A percentile compares a stretch with the other conserved stretches of the same genome.
These are phyloP conservation scores for Tricholoma furcatifolium DNA, from an alignment of 768 basidiomycete genomes.

Conservation along the genomic window DNA sequence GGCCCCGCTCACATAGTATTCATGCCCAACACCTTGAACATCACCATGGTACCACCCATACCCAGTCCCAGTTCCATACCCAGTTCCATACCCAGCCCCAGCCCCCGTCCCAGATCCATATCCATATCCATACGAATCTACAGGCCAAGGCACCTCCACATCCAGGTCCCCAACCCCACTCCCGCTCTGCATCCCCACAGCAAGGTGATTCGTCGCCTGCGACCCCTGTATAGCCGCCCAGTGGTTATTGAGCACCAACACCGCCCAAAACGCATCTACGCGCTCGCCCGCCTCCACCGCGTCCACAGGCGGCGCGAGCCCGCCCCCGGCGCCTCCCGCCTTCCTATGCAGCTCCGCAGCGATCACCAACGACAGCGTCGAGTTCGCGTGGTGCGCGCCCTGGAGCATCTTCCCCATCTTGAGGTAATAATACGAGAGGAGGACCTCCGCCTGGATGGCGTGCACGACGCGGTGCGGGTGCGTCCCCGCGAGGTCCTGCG, in stretches of 20 bases:
- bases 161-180: no score
- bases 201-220: slow-evolving; percentile 1
- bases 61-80: no score
- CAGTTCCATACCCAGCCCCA: no score
- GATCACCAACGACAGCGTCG: slow-evolving; percentile 14
- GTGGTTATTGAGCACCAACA: slow-evolving; percentile 16
- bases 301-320: slow-evolving; percentile 9
- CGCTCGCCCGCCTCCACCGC: slow-evolving; percentile 17
- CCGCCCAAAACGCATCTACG: slow-evolving; percentile 21
- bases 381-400: slow-evolving; percentile 16
- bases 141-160: slow-evolving; percentile 14
- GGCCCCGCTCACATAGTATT: no score
- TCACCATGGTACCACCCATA: no score
- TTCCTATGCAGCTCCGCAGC: slow-evolving; percentile 15
- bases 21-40: no score
- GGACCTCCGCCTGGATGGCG: slow-evolving; percentile 37
- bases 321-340: neutral
- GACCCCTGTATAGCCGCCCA: slow-evolving; percentile 15
- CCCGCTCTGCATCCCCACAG: neutral
- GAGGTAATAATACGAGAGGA: slow-evolving; percentile 40
- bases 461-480: slow-evolving; percentile 20
- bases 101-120: no score
- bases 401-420: slow-evolving; percentile 17
- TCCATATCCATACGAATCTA: neutral
- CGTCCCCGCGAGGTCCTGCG: slow-evolving; percentile 4